Evolutionary conservation across 228 moss, liverwort and hornwort genomes (phyloP), one percentile per base, ranked within the genome.

Genomic region (Sphagnum fallax): DNA sequence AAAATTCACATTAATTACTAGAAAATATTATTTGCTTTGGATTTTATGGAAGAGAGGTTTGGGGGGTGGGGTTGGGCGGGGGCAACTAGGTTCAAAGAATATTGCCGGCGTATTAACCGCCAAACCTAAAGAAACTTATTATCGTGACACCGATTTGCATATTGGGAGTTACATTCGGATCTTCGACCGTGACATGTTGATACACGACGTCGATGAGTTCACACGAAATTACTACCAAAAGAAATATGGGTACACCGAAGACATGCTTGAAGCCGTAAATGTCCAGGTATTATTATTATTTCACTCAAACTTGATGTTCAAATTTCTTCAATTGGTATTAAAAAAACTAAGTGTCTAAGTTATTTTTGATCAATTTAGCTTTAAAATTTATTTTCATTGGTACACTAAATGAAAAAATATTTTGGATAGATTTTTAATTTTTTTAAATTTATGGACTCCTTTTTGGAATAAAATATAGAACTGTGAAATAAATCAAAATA

Each of bases 161-260:
- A 84, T 97, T 6, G 97, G 97, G 18, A 91, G 97, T 72, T 97
- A 90, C 70, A 80, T 97, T 4, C 87, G 89, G 52, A 89, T 97
- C 10, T 93, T 86, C 64, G 79, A 82, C 60, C 89, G 93, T 5
- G 97, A 97, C 68, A 83, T 93, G 82, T 69, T 97, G 14, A 66
- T 97, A 11, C 97, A 93, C 5, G 97, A 97, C 52, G 66, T 87
- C 47, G 97, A 97, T 61, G 93, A 93, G 50, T 97, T 97, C 52
- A 97, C 97, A 0, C 83, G 81, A 8, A 87, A 90, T 58, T 97
- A 93, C 61, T 93, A 91, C 59, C 88, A 84, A 65, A 91, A 72
- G 0, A 90, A 90, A 69, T 81, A 93, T 53, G 88, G 89, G 50
- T 90, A 82, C 61, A 77, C 82, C 4, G 89, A 95, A 61, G 95